A percentile compares a stretch with the other conserved stretches of the same genome.
These are phyloP conservation scores for Suillus fuscotomentosus DNA, from an alignment of 768 basidiomycete species.

Conservation along the genomic window DNA sequence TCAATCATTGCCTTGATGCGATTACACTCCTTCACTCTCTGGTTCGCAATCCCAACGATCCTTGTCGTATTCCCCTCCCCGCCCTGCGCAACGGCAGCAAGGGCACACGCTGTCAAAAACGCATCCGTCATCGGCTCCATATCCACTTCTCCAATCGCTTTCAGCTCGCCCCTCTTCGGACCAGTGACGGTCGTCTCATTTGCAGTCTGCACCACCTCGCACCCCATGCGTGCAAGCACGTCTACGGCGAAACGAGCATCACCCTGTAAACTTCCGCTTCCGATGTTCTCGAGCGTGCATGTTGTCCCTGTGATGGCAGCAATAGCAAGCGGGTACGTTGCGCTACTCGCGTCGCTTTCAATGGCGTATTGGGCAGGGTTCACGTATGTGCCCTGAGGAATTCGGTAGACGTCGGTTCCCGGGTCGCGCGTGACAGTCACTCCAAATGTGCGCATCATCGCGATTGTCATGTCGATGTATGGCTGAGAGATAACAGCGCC, in stretches of 20 bases:
- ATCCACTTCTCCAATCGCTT: constrained; percentile 77
- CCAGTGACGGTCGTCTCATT: constrained; percentile 91
- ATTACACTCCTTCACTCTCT: constrained; percentile 98
- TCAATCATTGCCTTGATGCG: constrained; percentile 96
- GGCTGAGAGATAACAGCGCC: constrained; percentile 98
- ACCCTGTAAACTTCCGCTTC: constrained; percentile 89
- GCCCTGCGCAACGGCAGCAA: constrained; percentile 83
- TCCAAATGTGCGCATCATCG: constrained; percentile 96
- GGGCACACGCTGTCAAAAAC: constrained; percentile 90
- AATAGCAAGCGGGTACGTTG: constrained; percentile 95
- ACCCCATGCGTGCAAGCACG: constrained; percentile 95
- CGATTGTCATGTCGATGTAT: constrained; percentile 99
- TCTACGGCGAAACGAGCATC: constrained; percentile 94
- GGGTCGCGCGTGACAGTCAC: constrained; percentile 71
- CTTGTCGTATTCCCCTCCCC: constrained; percentile 61
- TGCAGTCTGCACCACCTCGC: constrained; percentile 82
- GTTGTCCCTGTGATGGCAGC: constrained; percentile 97
- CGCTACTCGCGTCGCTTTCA: constrained; percentile 93
- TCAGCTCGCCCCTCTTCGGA: constrained; percentile 77
- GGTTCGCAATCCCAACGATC: constrained; percentile 95
- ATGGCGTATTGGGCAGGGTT: constrained; percentile 85
- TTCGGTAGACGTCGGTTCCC: constrained; percentile 75
- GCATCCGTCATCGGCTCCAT: constrained; percentile 99
- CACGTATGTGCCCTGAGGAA: constrained; percentile 75
- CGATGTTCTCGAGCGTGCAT: constrained; percentile 93